Conservation (phyloP, 2,329 filamentous ascomycete species). For the Fusarium sororula region DNA sequence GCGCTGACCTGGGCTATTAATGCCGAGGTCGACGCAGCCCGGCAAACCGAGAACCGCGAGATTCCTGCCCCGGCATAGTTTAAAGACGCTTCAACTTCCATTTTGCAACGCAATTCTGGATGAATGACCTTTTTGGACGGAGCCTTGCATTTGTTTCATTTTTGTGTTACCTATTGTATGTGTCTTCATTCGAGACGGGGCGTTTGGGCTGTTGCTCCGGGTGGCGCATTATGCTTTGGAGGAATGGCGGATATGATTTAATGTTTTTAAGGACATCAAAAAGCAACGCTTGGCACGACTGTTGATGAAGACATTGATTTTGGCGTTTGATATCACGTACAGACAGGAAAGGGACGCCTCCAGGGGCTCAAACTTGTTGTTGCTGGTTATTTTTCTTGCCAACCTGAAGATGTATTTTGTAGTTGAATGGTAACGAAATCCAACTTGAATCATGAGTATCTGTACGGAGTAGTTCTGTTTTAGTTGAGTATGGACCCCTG, state of each 20-base stretch:
- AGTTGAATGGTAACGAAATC: conserved; percentile 27
- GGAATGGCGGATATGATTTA: conserved; percentile 17
- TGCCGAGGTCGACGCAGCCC: conserved; percentile 36
- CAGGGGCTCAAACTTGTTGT: conserved; percentile 10
- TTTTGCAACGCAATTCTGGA: background rate
- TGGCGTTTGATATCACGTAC: conserved; percentile 34
- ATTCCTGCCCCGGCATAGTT: conserved; percentile 33
- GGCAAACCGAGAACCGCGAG: conserved; percentile 25
- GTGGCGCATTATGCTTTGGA: conserved; percentile 30
- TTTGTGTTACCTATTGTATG: conserved; percentile 27
- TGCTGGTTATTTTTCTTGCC: background rate
- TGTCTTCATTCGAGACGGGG: conserved; percentile 37
- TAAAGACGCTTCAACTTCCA: background rate
- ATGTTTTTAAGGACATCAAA: conserved; percentile 24
- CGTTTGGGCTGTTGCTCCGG: conserved; percentile 33
- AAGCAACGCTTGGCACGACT: conserved; percentile 39
- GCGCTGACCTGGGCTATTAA: conserved; percentile 44
- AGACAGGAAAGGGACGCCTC: conserved; percentile 10
- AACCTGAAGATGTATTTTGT: conserved; percentile 23
- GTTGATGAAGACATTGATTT: conserved; percentile 36
- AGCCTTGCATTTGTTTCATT: conserved; percentile 20
- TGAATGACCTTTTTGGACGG: conserved; percentile 3
- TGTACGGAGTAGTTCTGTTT: background rate
- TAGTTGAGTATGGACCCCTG: background rate
- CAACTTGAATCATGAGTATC: background rate